phyloP scores from a whole-genome alignment of 805 yeast genomes.

The Kodamaea laetipori region DNA sequence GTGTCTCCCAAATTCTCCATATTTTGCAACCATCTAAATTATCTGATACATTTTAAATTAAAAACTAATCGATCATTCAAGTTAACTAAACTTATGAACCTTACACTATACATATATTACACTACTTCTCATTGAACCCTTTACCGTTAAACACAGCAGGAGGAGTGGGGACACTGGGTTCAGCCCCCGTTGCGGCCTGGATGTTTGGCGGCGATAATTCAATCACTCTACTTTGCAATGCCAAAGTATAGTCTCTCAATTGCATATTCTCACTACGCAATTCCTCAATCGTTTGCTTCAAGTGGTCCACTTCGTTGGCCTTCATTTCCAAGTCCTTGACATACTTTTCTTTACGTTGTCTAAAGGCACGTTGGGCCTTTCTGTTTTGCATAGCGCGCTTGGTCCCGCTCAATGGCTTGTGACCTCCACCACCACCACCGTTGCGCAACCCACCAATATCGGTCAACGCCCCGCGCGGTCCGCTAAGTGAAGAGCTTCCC shows the following conservation, averaged over 20 bases:
- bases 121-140: constrained; percentile 11
- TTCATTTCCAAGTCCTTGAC: constrained; percentile 77
- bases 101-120: neutral
- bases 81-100: too few relatives aligned
- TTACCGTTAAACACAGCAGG: constrained; percentile 16
- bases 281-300: constrained; percentile 65
- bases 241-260: constrained; percentile 70
- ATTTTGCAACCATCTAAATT: too few relatives aligned
- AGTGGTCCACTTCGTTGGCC: constrained; percentile 61
- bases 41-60: too few relatives aligned
- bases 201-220: constrained; percentile 37
- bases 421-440: constrained; percentile 38
- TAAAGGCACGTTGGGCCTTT: constrained; percentile 87
- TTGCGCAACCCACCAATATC: constrained; percentile 10
- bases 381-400: constrained; percentile 92
- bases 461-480: constrained; percentile 12
- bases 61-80: too few relatives aligned
- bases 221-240: constrained; percentile 66
- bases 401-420: constrained; percentile 45
- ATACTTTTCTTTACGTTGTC: constrained; percentile 79
- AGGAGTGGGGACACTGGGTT: constrained; percentile 14
- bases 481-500: constrained; percentile 3
- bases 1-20: too few relatives aligned
- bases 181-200: constrained; percentile 7
- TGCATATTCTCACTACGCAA: constrained; percentile 69